Evolutionary conservation across 2,329 filamentous ascomycete species (phyloP).

Genomic region (Penicillium sclerotiorum): DNA sequence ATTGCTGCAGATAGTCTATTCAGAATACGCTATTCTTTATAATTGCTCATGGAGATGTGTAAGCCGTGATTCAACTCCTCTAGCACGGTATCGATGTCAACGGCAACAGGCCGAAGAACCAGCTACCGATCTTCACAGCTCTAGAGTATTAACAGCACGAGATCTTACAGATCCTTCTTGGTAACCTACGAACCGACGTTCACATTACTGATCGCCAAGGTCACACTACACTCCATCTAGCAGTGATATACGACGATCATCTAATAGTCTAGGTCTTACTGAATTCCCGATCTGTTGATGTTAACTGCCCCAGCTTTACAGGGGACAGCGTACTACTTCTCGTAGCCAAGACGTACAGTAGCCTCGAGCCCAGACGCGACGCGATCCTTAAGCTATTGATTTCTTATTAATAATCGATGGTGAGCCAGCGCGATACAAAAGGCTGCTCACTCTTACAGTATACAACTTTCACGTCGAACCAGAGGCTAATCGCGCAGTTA

Average conservation of each 20-base stretch:
- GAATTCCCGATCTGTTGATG: neutral
- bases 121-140: slow-evolving; percentile 5
- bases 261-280: neutral
- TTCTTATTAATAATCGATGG: neutral
- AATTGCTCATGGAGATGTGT: neutral
- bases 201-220: slow-evolving; percentile 3
- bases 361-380: neutral
- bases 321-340: slow-evolving; percentile 3
- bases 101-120: neutral
- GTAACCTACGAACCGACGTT: slow-evolving; percentile 1
- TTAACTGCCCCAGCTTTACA: neutral
- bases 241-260: slow-evolving; percentile 7
- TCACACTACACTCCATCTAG: slow-evolving; percentile 4
- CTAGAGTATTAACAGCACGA: slow-evolving; percentile 7
- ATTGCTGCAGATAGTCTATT: neutral
- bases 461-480: no score
- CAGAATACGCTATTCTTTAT: neutral
- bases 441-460: neutral
- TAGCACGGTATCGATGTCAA: neutral
- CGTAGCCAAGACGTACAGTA: neutral
- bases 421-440: neutral
- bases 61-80: neutral
- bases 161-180: slow-evolving; percentile 3
- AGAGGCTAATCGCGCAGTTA: neutral
- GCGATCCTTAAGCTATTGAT: neutral